A percentile compares a stretch with the other conserved stretches of the same genome.
Evolutionary conservation across 1,284 basidiomycete genomes (phyloP).

Genomic region (Fistulina hepatica): DNA sequence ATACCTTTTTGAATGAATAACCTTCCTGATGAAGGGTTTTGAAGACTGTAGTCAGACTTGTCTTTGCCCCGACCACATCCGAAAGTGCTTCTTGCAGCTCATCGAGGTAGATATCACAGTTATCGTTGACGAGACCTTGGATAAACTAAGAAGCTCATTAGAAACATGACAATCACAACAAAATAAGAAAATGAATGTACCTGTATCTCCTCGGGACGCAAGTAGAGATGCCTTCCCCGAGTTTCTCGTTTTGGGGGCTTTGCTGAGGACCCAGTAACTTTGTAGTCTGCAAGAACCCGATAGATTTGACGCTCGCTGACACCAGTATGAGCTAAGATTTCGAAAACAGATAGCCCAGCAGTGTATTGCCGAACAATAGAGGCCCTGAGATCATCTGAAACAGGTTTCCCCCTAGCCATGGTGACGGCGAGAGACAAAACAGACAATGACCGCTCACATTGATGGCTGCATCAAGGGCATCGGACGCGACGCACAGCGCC

Average conservation of each 20-base stretch:
- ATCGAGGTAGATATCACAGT: constrained; percentile 12
- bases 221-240: not conserved
- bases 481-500: not conserved
- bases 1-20: constrained; percentile 20
- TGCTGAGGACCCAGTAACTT: not conserved
- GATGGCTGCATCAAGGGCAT: not conserved
- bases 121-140: constrained; percentile 11
- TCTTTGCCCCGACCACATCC: constrained; percentile 10
- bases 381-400: constrained; percentile 6
- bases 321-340: constrained; percentile 1
- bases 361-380: constrained; percentile 3
- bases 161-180: not conserved
- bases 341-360: not conserved
- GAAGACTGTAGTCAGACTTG: constrained; percentile 16
- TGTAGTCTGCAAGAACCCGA: constrained; percentile 5
- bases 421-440: not conserved
- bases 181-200: constrained; percentile 3
- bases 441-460: not conserved
- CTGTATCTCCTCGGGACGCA: not conserved
- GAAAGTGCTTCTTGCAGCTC: constrained; percentile 13
- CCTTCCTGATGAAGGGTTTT: constrained; percentile 11
- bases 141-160: constrained; percentile 9
- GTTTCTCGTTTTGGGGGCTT: not conserved
- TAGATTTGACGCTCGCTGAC: not conserved
- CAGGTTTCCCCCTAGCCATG: constrained; percentile 7